Evolutionary conservation across 2,329 filamentous ascomycete species (phyloP).

Genomic region (Beauveria caledonica): DNA sequence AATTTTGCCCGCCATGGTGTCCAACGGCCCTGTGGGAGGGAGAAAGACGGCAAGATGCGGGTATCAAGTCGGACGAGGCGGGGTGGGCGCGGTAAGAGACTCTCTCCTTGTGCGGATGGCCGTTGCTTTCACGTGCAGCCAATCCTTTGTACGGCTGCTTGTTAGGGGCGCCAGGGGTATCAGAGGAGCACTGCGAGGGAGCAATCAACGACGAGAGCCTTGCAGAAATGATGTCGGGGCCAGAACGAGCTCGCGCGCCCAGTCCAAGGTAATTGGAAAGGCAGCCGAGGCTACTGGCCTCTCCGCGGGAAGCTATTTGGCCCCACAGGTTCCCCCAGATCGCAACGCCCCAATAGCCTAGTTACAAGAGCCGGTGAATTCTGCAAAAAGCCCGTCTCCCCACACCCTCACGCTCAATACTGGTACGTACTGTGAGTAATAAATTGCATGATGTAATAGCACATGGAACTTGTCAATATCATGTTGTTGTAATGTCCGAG

Average conservation of each 20-base stretch:
- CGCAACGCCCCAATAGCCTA: no score
- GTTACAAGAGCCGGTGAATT: neutral
- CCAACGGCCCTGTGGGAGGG: neutral
- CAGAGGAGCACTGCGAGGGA: neutral
- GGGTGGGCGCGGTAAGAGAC: neutral
- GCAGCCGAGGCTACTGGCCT: neutral
- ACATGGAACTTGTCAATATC: no score
- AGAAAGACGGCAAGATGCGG: neutral
- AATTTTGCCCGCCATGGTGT: slow-evolving; percentile 70
- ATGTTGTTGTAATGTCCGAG: neutral
- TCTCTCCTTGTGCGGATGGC: neutral
- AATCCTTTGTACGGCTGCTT: neutral
- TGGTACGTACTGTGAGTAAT: no score
- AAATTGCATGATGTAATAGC: no score
- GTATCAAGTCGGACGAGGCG: neutral
- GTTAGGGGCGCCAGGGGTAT: neutral
- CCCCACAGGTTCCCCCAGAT: neutral
- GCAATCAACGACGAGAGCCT: neutral
- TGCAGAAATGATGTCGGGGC: neutral
- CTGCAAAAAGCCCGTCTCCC: neutral
- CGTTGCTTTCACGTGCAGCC: neutral
- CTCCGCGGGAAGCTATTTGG: neutral
- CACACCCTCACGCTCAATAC: no score
- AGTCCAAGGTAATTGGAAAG: neutral
- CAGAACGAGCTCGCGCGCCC: neutral